Percentiles rank a stretch among this genome's conserved stretches.
Conservation (phyloP, 2,329 filamentous ascomycete species). For the Neofusicoccum sp. region DNA sequence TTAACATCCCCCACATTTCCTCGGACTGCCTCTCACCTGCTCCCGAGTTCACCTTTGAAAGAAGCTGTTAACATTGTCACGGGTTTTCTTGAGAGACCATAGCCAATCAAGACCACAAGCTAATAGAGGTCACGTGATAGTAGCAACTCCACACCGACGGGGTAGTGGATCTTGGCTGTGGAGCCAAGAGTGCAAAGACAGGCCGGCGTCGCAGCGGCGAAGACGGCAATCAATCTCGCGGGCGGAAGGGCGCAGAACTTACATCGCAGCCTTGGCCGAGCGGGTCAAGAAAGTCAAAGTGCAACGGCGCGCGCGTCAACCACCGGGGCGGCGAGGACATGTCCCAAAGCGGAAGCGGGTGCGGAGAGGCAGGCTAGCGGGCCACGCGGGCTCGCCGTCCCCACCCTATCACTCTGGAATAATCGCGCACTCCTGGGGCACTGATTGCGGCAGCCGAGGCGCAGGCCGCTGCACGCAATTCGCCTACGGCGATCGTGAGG, state of each 20-base stretch:
- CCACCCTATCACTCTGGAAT: constrained; percentile 4
- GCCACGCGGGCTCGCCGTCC: background rate
- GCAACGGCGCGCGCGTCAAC: background rate
- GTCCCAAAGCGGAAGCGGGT: background rate
- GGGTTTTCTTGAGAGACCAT: background rate
- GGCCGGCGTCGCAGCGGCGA: background rate
- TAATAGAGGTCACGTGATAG: background rate
- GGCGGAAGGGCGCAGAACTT: background rate
- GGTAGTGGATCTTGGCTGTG: background rate
- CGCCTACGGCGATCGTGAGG: constrained; percentile 3
- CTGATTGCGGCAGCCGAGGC: constrained; percentile 15
- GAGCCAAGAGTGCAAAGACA: background rate
- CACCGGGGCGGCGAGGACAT: background rate
- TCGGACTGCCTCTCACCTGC: too few species aligned
- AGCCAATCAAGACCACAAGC: background rate
- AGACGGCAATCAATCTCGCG: background rate
- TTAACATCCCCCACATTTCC: too few species aligned
- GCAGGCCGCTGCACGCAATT: constrained; percentile 6
- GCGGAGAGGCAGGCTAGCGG: background rate
- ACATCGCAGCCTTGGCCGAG: background rate
- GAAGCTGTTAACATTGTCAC: background rate
- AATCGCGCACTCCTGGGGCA: constrained; percentile 15
- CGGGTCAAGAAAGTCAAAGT: background rate
- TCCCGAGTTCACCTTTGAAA: too few species aligned
- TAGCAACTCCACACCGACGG: background rate